Percentiles rank a stretch among this genome's conserved stretches.
Evolutionary conservation across 352 stramenopile species (phyloP).

Genomic region (Phytophthora uliginosa): DNA sequence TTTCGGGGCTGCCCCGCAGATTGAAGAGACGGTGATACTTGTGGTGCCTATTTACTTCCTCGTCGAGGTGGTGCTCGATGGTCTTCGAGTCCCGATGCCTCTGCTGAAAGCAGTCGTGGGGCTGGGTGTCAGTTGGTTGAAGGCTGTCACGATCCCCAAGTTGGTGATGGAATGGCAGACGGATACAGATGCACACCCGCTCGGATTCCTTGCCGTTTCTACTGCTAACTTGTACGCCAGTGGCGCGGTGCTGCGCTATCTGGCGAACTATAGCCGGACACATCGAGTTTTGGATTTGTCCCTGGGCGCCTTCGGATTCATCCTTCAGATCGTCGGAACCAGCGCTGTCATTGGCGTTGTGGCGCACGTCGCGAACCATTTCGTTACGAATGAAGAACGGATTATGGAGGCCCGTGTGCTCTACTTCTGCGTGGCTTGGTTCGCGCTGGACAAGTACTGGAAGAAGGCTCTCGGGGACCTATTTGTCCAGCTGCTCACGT

Average conservation of each 20-base stretch:
- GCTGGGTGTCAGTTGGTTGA: conserved; percentile 78
- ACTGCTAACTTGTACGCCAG: conserved; percentile 82
- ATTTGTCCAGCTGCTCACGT: conserved; percentile 35
- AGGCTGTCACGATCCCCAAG: conserved; percentile 76
- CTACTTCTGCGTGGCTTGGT: conserved; percentile 80
- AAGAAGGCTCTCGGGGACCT: conserved; percentile 54
- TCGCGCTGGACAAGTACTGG: conserved; percentile 81
- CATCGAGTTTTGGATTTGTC: conserved; percentile 49
- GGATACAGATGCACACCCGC: conserved; percentile 55
- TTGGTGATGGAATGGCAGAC: conserved; percentile 70
- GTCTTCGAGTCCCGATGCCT: conserved; percentile 49
- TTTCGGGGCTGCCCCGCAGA: conserved; percentile 62
- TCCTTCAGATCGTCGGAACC: conserved; percentile 57
- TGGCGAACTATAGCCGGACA: conserved; percentile 59
- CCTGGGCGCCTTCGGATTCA: conserved; percentile 44
- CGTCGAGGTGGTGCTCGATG: conserved; percentile 51
- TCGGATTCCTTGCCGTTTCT: conserved; percentile 69
- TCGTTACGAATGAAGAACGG: conserved; percentile 56
- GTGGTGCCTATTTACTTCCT: conserved; percentile 70
- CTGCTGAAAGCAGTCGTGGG: conserved; percentile 63
- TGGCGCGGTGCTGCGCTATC: conserved; percentile 61
- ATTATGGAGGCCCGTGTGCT: conserved; percentile 59
- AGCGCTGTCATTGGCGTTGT: conserved; percentile 57
- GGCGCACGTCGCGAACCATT: conserved; percentile 70
- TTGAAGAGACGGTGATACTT: conserved; percentile 67